Evolutionary conservation across 2,329 filamentous ascomycete genomes (phyloP).

Genomic region (Pyrenophora tritici-repentis): DNA sequence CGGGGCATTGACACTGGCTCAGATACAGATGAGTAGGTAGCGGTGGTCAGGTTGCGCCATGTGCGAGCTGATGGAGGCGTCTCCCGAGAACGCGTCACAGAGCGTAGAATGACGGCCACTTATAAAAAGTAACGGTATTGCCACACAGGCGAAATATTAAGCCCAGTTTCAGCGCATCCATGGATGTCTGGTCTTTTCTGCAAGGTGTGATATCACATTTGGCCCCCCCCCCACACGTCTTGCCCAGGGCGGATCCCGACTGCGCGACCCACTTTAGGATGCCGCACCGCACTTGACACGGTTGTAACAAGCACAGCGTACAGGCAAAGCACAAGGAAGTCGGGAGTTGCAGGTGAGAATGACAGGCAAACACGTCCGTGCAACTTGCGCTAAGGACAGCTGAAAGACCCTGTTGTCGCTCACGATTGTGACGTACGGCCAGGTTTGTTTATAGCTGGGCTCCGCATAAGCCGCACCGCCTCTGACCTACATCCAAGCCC

Average conservation of each 20-base stretch:
- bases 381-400: constrained; percentile 2
- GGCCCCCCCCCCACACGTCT: constrained; percentile 2
- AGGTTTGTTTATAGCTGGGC: constrained; percentile 20
- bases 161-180: not conserved
- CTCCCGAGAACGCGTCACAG: not conserved
- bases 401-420: constrained; percentile 12
- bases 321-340: constrained; percentile 6
- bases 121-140: not conserved
- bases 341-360: constrained; percentile 12
- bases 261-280: not conserved
- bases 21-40: constrained; percentile 19
- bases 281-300: too few species aligned
- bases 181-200: constrained; percentile 6
- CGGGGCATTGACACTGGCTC: constrained; percentile 8
- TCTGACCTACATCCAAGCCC: constrained; percentile 5
- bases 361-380: constrained; percentile 20
- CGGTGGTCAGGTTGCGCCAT: not conserved
- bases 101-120: not conserved
- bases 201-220: constrained; percentile 6
- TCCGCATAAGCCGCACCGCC: constrained; percentile 14
- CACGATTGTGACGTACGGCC: constrained; percentile 20
- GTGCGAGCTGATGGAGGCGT: not conserved
- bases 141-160: constrained; percentile 2
- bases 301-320: too few species aligned
- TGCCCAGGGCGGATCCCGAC: constrained; percentile 6